Evolutionary conservation across 1,284 basidiomycete species (phyloP).

Genomic region (Pseudozyma thailandica): DNA sequence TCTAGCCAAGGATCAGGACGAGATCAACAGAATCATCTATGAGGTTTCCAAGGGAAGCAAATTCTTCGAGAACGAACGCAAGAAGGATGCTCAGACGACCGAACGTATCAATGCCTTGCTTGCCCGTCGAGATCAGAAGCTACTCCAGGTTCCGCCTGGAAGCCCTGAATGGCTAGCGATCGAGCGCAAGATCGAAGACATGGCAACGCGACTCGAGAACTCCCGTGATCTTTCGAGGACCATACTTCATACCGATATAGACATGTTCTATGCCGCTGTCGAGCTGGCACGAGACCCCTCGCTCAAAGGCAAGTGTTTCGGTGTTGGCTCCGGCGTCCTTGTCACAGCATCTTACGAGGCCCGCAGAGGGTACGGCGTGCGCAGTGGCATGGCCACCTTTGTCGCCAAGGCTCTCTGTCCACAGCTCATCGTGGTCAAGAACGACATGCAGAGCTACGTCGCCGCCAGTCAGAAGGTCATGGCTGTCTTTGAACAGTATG

Average conservation of each 20-base stretch:
- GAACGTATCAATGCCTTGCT: constrained; percentile 73
- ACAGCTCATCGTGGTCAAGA: constrained; percentile 79
- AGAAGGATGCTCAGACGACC: constrained; percentile 82
- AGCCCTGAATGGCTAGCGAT: constrained; percentile 48
- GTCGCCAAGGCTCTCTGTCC: constrained; percentile 94
- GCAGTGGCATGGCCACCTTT: constrained; percentile 74
- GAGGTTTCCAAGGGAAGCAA: constrained; percentile 64
- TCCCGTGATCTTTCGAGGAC: constrained; percentile 81
- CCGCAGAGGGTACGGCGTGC: constrained; percentile 76
- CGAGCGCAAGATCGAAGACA: constrained; percentile 51
- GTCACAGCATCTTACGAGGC: constrained; percentile 65
- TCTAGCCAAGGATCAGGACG: constrained; percentile 58
- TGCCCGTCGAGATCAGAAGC: constrained; percentile 48
- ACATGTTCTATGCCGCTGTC: constrained; percentile 67
- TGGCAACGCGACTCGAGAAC: constrained; percentile 77
- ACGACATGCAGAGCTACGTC: constrained; percentile 67
- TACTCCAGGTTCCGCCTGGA: constrained; percentile 26
- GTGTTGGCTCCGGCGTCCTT: constrained; percentile 62
- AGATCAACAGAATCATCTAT: constrained; percentile 60
- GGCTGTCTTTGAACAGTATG: constrained; percentile 77
- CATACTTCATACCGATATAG: constrained; percentile 80
- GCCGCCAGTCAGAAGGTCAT: constrained; percentile 66
- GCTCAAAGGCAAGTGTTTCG: constrained; percentile 73
- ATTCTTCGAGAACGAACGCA: constrained; percentile 78
- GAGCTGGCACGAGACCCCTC: constrained; percentile 80